Percentiles rank a stretch among this genome's conserved stretches.
phyloP scores from a whole-genome alignment of 768 basidiomycete genomes.

The Termitomyces sp. region DNA sequence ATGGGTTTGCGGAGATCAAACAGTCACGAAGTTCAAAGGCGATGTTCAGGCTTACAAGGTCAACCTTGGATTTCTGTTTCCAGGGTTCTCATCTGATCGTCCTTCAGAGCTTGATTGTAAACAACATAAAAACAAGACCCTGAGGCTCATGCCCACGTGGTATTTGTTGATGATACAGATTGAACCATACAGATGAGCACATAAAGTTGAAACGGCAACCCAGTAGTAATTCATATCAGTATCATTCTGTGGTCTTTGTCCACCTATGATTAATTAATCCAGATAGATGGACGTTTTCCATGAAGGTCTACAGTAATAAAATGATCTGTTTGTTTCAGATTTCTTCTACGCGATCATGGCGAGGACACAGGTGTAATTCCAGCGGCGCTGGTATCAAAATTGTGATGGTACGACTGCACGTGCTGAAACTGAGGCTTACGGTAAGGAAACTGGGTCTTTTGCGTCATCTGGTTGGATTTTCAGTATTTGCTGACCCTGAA shows the following conservation, averaged over 20 bases:
- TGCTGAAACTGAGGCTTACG: conserved; percentile 13
- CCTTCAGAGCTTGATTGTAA: conserved; percentile 66
- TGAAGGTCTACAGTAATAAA: not conserved
- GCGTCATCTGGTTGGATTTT: conserved; percentile 16
- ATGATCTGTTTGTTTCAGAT: not conserved
- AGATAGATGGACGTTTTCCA: not conserved
- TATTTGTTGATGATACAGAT: not conserved
- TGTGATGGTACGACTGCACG: not conserved
- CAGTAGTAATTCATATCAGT: not conserved
- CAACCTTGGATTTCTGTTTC: conserved; percentile 7
- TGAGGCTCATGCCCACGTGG: conserved; percentile 12
- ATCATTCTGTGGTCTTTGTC: not conserved
- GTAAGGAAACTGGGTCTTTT: conserved; percentile 16
- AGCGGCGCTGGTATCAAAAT: conserved; percentile 12
- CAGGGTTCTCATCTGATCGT: conserved; percentile 9
- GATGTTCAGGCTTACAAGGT: conserved; percentile 94
- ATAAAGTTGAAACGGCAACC: not conserved
- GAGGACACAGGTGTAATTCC: conserved; percentile 16
- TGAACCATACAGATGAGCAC: not conserved
- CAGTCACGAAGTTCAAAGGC: conserved; percentile 78
- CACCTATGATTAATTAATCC: not conserved
- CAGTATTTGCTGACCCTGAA: conserved; percentile 18
- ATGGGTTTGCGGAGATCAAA: conserved; percentile 89
- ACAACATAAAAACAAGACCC: conserved; percentile 59
- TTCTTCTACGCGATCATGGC: not conserved